Percentiles rank a stretch among this genome's conserved stretches.
Conservation (phyloP, 2,329 filamentous ascomycete species). For the Arthrinium puccinioides region DNA sequence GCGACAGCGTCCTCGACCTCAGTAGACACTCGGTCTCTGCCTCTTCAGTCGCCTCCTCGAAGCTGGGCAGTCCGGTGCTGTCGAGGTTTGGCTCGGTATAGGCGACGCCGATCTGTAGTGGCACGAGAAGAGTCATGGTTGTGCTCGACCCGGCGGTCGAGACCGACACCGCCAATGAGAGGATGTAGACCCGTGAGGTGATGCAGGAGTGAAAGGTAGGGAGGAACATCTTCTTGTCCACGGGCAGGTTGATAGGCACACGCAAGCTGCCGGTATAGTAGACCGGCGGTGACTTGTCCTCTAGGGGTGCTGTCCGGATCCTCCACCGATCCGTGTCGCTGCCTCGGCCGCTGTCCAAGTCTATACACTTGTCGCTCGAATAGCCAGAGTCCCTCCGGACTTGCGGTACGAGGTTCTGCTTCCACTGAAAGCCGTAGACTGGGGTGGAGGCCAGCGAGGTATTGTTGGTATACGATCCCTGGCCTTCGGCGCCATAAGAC, state of each 20-base stretch:
- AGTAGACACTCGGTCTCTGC: slow-evolving; percentile 36
- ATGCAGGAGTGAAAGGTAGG: slow-evolving; percentile 54
- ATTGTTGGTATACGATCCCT: slow-evolving; percentile 38
- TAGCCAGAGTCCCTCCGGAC: slow-evolving; percentile 47
- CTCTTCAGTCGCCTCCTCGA: slow-evolving; percentile 40
- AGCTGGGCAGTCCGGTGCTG: slow-evolving; percentile 34
- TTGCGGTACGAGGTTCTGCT: slow-evolving; percentile 21
- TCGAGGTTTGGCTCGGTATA: slow-evolving; percentile 12
- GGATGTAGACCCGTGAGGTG: slow-evolving; percentile 45
- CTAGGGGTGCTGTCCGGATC: slow-evolving; percentile 24
- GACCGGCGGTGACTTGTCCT: slow-evolving; percentile 19
- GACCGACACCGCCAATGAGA: slow-evolving; percentile 36
- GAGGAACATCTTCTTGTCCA: slow-evolving; percentile 40
- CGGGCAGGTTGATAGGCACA: slow-evolving; percentile 41
- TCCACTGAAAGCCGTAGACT: slow-evolving; percentile 33
- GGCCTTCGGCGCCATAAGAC: slow-evolving; percentile 31
- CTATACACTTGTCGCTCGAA: slow-evolving; percentile 32
- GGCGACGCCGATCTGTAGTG: slow-evolving; percentile 44
- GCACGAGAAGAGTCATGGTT: slow-evolving; percentile 36
- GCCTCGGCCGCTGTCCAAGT: slow-evolving; percentile 28
- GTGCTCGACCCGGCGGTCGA: slow-evolving; percentile 32
- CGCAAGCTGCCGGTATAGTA: slow-evolving; percentile 34
- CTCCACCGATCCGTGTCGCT: slow-evolving; percentile 4
- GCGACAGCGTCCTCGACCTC: slow-evolving; percentile 30
- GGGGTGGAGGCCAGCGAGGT: slow-evolving; percentile 32